A percentile compares a stretch with the other conserved stretches of the same genome.
phyloP scores from a whole-genome alignment of 192 early-diverging fungal species.

The Entomortierella chlamydospora region DNA sequence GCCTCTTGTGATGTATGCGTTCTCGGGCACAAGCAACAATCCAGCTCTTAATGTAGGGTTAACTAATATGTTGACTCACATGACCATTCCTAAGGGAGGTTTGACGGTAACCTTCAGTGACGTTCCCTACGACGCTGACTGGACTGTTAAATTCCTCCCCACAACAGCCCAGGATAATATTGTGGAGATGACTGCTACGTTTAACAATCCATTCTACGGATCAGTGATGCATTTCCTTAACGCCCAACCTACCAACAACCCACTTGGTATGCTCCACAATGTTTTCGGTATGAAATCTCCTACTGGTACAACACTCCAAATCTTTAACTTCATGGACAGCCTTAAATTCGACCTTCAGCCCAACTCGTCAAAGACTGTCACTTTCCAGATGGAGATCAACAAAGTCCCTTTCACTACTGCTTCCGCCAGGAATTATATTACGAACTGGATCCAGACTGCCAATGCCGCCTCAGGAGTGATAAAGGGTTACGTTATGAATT shows the following conservation, averaged over 20 bases:
- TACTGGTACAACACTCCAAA: no score
- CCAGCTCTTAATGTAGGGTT: conserved; percentile 11
- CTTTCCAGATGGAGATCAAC: no score
- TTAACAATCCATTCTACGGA: conserved; percentile 5
- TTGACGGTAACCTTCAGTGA: neutral
- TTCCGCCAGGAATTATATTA: no score
- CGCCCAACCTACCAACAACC: neutral
- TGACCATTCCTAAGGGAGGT: neutral
- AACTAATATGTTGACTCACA: neutral
- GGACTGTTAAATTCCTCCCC: neutral
- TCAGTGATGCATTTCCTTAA: neutral
- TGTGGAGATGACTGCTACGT: neutral
- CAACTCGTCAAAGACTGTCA: no score
- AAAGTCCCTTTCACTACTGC: no score
- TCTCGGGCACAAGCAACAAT: neutral
- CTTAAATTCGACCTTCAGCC: no score
- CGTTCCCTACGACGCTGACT: neutral
- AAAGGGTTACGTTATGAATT: no score
- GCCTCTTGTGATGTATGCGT: neutral
- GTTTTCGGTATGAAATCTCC: no score
- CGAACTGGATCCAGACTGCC: no score
- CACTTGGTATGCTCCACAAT: no score
- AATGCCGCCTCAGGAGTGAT: no score
- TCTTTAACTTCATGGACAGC: no score
- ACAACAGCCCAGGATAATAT: neutral